phyloP scores from a whole-genome alignment of 176 grass and related monocot genomes.

The Aegilops longissima region DNA sequence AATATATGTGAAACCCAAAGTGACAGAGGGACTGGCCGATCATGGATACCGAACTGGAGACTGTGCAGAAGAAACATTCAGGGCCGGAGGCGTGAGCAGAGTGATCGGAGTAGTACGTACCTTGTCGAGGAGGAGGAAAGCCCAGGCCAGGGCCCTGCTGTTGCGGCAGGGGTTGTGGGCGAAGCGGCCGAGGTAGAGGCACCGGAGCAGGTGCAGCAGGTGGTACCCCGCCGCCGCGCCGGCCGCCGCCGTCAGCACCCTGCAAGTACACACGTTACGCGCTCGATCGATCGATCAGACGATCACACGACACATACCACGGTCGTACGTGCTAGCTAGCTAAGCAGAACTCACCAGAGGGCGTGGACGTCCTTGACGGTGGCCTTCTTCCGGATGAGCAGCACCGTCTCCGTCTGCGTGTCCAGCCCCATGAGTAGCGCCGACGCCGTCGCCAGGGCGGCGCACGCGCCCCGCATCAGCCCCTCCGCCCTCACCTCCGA shows the following conservation, averaged over 20 bases:
- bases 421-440: slow-evolving; percentile 65
- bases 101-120: slow-evolving; percentile 19
- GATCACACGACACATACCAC: not conserved
- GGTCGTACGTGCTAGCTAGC: too few relatives aligned
- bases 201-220: slow-evolving; percentile 75
- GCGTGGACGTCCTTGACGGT: slow-evolving; percentile 70
- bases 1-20: too few relatives aligned
- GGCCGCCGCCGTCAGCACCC: slow-evolving; percentile 43
- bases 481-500: slow-evolving; percentile 58
- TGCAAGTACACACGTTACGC: not conserved
- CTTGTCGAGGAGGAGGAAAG: slow-evolving; percentile 75
- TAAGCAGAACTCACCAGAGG: slow-evolving; percentile 44
- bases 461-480: slow-evolving; percentile 43
- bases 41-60: not conserved
- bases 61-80: not conserved
- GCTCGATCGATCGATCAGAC: not conserved
- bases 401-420: slow-evolving; percentile 65
- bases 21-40: too few relatives aligned
- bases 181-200: slow-evolving; percentile 45
- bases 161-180: slow-evolving; percentile 20
- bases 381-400: slow-evolving; percentile 62
- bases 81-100: not conserved
- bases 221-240: slow-evolving; percentile 64
- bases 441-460: slow-evolving; percentile 51
- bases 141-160: slow-evolving; percentile 55